A percentile compares a stretch with the other conserved stretches of the same genome.
Conservation (phyloP, 1,284 basidiomycete genomes). For the Peniophora sp. region DNA sequence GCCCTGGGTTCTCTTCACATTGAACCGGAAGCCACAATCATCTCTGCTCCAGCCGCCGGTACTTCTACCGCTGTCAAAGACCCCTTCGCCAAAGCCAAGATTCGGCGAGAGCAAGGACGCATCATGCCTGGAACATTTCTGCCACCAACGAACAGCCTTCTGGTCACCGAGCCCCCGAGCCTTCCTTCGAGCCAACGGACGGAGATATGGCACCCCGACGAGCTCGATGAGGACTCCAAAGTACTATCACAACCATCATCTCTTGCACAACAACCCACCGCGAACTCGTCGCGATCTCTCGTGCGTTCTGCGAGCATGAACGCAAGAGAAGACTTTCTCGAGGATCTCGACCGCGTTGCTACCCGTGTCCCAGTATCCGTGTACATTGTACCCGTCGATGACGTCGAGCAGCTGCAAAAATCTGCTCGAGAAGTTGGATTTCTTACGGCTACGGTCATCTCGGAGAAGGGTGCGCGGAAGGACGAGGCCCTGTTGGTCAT, state of each 20-base stretch:
- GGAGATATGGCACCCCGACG: neutral
- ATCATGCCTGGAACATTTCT: constrained; percentile 47
- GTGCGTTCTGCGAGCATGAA: constrained; percentile 42
- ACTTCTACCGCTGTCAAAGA: neutral
- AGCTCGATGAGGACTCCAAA: neutral
- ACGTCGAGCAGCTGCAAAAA: constrained; percentile 28
- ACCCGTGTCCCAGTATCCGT: constrained; percentile 32
- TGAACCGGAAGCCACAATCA: constrained; percentile 1
- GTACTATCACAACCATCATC: neutral
- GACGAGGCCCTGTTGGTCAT: constrained; percentile 37
- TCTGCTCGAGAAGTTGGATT: constrained; percentile 38
- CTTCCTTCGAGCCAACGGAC: constrained; percentile 10
- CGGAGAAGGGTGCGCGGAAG: constrained; percentile 20
- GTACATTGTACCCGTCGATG: constrained; percentile 34
- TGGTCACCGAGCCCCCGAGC: constrained; percentile 3
- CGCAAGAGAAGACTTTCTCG: constrained; percentile 40
- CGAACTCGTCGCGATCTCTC: constrained; percentile 16
- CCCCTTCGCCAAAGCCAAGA: constrained; percentile 10
- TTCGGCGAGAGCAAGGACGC: constrained; percentile 12
- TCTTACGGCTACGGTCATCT: constrained; percentile 23
- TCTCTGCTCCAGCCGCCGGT: constrained; percentile 1
- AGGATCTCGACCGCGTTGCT: constrained; percentile 32
- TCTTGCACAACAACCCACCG: neutral
- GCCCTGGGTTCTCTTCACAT: constrained; percentile 8
- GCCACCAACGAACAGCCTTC: constrained; percentile 34